Percentiles rank a stretch among this genome's conserved stretches.
These are phyloP conservation scores for Mortierella sp. DNA, from an alignment of 371 early-diverging fungal species.

Conservation along the genomic window DNA sequence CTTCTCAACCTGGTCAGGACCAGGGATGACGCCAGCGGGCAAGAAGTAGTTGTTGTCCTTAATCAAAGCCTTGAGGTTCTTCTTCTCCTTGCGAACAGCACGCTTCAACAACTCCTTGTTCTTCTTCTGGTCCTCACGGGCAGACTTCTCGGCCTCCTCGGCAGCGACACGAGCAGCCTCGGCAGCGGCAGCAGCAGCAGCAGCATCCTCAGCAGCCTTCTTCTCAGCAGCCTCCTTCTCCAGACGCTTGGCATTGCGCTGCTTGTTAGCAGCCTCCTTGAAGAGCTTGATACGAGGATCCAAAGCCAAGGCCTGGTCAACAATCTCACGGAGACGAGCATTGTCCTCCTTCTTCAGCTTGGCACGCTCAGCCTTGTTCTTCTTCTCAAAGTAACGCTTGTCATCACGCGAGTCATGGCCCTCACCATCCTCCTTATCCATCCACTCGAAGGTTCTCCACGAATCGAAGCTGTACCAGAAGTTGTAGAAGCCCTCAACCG, in stretches of 20 bases:
- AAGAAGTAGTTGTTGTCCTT: conserved; percentile 86
- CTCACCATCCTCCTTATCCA: conserved; percentile 96
- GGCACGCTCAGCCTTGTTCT: conserved; percentile 94
- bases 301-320: conserved; percentile 82
- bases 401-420: conserved; percentile 94
- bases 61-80: conserved; percentile 83
- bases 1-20: conserved; percentile 68
- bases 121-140: conserved; percentile 80
- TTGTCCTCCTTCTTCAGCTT: conserved; percentile 97
- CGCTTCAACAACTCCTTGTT: conserved; percentile 81
- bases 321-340: conserved; percentile 86
- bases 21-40: conserved; percentile 60
- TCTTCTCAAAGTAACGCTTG: conserved; percentile 93
- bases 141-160: conserved; percentile 67
- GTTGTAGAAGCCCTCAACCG: conserved; percentile 95
- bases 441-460: conserved; percentile 97
- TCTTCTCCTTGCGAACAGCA: conserved; percentile 91
- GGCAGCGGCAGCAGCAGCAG: conserved; percentile 57
- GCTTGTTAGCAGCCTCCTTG: conserved; percentile 91
- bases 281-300: conserved; percentile 94
- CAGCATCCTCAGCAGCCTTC: conserved; percentile 73
- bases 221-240: conserved; percentile 84
- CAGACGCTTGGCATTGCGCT: conserved; percentile 89
- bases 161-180: conserved; percentile 54
- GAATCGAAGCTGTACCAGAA: conserved; percentile 98